Conservation (phyloP, 345 rosid genomes). For the Boechera stricta region DNA sequence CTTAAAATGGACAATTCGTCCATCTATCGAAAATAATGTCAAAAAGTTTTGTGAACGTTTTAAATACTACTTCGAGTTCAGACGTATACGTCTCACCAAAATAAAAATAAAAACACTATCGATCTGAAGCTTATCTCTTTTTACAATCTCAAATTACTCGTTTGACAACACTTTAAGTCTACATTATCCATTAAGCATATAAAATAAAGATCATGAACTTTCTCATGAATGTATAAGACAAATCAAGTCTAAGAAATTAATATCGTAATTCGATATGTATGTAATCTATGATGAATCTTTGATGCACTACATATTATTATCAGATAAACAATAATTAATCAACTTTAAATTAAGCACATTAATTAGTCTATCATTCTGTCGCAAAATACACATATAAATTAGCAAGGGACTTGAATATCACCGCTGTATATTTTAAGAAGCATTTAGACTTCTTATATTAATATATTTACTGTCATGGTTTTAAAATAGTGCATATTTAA, state of each 20-base stretch:
- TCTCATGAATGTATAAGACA: conserved; percentile 20
- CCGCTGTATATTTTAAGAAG: not conserved
- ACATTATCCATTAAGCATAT: conserved; percentile 7
- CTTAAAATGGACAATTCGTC: conserved; percentile 27
- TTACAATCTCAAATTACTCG: not conserved
- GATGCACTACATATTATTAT: not conserved
- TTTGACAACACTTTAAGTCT: conserved; percentile 21
- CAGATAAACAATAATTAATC: conserved; percentile 12
- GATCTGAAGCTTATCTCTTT: conserved; percentile 17
- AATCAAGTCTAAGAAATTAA: not conserved
- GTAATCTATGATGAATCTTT: not conserved
- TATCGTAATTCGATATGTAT: not conserved
- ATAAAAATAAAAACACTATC: not conserved
- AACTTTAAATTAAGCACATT: conserved; percentile 16
- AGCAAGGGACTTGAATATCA: not conserved
- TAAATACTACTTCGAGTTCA: conserved; percentile 26
- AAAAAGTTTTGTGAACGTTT: conserved; percentile 12
- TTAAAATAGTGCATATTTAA: not conserved
- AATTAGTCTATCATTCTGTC: not conserved
- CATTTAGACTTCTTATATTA: not conserved
- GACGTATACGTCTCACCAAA: conserved; percentile 31
- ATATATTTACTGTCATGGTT: not conserved
- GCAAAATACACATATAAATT: not conserved
- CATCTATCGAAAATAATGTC: conserved; percentile 26
- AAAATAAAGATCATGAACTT: conserved; percentile 9